These are phyloP conservation scores for Aphanomyces euteiches DNA, from an alignment of 352 stramenopile species.

Conservation along the genomic window DNA sequence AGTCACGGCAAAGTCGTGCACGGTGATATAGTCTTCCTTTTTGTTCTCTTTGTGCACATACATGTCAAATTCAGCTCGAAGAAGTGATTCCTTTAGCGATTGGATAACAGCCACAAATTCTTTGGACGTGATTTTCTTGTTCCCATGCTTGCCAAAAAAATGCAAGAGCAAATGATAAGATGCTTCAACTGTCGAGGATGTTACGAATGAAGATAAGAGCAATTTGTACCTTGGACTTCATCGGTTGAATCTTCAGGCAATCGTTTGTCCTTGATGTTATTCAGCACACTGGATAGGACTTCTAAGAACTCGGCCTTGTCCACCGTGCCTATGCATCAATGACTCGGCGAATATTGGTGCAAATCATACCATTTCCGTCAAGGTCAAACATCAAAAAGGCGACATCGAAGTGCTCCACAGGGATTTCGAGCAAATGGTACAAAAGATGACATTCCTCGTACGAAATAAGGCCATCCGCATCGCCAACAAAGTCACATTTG, in stretches of 20 bases:
- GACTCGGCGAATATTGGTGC: background rate
- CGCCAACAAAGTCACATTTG: conserved; percentile 66
- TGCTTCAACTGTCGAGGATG: conserved; percentile 29
- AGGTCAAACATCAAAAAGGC: conserved; percentile 80
- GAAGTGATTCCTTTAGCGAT: conserved; percentile 51
- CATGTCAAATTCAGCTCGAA: conserved; percentile 67
- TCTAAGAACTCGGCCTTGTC: conserved; percentile 70
- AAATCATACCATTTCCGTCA: conserved; percentile 50
- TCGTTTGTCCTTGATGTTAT: conserved; percentile 27
- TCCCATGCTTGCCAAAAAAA: conserved; percentile 54
- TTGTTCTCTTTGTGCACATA: conserved; percentile 46
- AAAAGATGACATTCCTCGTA: conserved; percentile 81
- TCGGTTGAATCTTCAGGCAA: background rate
- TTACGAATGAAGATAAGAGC: background rate
- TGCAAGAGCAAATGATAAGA: conserved; percentile 59
- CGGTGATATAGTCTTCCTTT: conserved; percentile 48
- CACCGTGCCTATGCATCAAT: conserved; percentile 36
- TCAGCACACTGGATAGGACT: conserved; percentile 64
- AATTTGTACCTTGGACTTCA: conserved; percentile 40
- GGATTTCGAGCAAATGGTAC: conserved; percentile 72
- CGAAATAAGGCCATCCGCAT: conserved; percentile 65
- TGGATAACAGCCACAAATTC: conserved; percentile 54
- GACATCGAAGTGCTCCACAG: conserved; percentile 70
- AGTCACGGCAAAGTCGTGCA: conserved; percentile 76
- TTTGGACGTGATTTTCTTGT: conserved; percentile 52